Evolutionary conservation across 2,329 filamentous ascomycete genomes (phyloP).

Genomic region (Fusarium sp.): DNA sequence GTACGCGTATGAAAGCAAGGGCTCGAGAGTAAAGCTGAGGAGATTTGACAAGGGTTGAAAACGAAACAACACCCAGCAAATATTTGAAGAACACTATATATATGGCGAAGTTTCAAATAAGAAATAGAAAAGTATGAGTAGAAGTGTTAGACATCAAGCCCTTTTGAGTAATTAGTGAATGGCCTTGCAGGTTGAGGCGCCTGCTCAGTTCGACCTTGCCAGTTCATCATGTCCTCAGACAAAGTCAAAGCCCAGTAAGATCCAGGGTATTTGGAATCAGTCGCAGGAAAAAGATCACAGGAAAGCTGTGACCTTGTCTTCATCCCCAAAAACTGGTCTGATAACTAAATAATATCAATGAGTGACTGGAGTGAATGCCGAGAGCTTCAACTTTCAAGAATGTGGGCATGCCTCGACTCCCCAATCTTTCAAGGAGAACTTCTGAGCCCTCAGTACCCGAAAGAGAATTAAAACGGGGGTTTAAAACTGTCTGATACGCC

Average conservation of each 20-base stretch:
- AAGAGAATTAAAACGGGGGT: no score
- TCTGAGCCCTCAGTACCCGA: background rate
- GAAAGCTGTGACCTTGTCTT: background rate
- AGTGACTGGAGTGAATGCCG: background rate
- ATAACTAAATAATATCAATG: background rate
- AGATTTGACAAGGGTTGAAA: background rate
- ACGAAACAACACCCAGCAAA: background rate
- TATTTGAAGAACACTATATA: background rate
- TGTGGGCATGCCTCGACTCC: background rate
- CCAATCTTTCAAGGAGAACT: background rate
- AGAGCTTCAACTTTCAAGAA: background rate
- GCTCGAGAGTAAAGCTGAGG: background rate
- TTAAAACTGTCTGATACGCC: background rate
- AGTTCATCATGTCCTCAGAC: background rate
- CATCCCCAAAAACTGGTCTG: background rate
- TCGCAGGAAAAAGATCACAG: background rate
- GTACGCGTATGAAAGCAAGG: background rate
- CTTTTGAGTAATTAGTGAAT: background rate
- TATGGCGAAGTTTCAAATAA: fast-evolving
- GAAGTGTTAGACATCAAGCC: background rate
- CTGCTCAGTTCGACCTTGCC: background rate
- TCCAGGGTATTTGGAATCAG: background rate
- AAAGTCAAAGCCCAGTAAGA: background rate
- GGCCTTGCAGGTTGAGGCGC: background rate
- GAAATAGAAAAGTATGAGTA: background rate